Conservation (phyloP, 139 green algal species). For the Chlamydomonas sp. region DNA sequence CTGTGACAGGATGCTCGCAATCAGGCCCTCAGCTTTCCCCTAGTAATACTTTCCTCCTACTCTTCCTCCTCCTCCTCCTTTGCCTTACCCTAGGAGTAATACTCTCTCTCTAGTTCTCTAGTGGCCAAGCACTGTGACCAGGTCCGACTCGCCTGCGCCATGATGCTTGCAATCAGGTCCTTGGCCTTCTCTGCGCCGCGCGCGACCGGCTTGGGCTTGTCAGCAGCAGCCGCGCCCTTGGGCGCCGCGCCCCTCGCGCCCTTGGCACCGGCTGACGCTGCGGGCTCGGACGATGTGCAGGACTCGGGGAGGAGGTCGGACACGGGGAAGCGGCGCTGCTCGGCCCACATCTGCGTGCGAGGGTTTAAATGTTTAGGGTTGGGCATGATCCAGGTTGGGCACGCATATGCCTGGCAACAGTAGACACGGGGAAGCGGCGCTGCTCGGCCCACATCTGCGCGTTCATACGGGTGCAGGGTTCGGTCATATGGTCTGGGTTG, state of each 20-base stretch:
- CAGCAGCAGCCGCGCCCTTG: constrained; percentile 1
- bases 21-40: no score
- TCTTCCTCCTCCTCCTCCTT: background rate
- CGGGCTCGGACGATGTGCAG: constrained; percentile 9
- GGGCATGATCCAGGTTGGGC: no score
- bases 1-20: no score
- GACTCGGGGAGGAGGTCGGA: constrained; percentile 43
- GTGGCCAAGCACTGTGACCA: no score
- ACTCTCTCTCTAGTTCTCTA: no score
- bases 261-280: background rate
- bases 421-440: no score
- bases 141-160: constrained; percentile 28
- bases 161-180: constrained; percentile 36
- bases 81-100: background rate
- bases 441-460: no score
- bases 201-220: constrained; percentile 7
- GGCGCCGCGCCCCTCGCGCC: background rate
- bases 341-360: constrained; percentile 37
- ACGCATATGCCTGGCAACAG: no score
- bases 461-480: no score
- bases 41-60: no score
- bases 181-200: constrained; percentile 41
- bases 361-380: no score
- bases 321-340: constrained; percentile 41
- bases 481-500: no score